A percentile compares a stretch with the other conserved stretches of the same genome.
Evolutionary conservation across 176 grass and related monocot genomes (phyloP).

Genomic region (Oryza brachyantha): DNA sequence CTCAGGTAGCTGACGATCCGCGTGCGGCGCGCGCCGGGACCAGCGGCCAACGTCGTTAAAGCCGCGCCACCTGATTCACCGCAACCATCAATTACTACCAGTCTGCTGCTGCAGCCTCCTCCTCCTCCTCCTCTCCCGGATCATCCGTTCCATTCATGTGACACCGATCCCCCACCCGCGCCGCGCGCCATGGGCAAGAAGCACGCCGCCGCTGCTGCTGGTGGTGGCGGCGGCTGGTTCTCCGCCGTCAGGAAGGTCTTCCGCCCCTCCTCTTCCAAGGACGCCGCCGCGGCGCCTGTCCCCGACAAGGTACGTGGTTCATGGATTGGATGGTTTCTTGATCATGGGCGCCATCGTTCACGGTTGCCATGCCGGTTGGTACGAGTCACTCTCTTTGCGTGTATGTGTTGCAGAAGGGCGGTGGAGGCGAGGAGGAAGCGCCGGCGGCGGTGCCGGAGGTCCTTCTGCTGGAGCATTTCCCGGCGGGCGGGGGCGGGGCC

Average conservation of each 20-base stretch:
- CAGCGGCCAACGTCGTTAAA: not conserved
- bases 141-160: not conserved
- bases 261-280: slow-evolving; percentile 50
- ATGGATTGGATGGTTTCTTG: no score
- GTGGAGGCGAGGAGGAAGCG: slow-evolving; percentile 16
- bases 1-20: not conserved
- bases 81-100: not conserved
- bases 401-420: not conserved
- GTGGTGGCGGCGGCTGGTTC: slow-evolving; percentile 42
- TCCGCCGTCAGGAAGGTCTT: slow-evolving; percentile 68
- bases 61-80: not conserved
- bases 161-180: no score
- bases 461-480: slow-evolving; percentile 73
- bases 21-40: not conserved
- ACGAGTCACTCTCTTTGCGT: no score
- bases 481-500: slow-evolving; percentile 45
- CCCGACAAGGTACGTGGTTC: slow-evolving; percentile 13
- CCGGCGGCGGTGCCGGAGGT: slow-evolving; percentile 43
- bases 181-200: slow-evolving; percentile 73
- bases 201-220: slow-evolving; percentile 15
- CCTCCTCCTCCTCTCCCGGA: slow-evolving; percentile 17
- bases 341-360: no score
- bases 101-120: not conserved
- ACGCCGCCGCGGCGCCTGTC: not conserved
- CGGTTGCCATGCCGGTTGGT: no score